Evolutionary conservation across 192 early-diverging fungal species (phyloP), one percentile per base, ranked within the genome.

Genomic region (Thoreauomyces humboldtii): DNA sequence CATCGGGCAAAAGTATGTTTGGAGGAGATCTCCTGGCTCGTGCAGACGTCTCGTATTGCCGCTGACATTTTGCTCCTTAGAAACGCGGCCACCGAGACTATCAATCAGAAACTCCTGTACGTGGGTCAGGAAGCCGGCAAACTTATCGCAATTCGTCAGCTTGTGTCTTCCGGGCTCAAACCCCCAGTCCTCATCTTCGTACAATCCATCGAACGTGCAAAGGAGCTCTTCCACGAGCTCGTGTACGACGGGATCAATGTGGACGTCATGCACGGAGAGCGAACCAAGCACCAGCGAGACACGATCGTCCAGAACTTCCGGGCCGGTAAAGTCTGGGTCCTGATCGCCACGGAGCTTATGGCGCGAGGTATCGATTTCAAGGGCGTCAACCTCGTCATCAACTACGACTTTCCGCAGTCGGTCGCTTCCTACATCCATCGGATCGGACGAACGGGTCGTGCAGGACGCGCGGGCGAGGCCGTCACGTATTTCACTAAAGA

Each of bases 331-430:
- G 87, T 95, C 17, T 97, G 94, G 93, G 90, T 97, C 28, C 77
- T 99, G 41, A 97, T 99, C 54, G 85, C 93, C 32, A 98, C 97
- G 1, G 95, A 99, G 62, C 73, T 99, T 44, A 93, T 98, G 91
- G 89, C 94, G 6, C 90, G 97, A 72, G 97, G 97, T 83, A 90
- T 99, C 69, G 95, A 99, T 80, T 97, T 99, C 75, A 95, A 96
- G 72, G 94, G 92, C 19, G 94, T 99, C 25, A 91, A 95, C 53
- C 63, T 93, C 58, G 97, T 99, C 29, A 91, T 99, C 79, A 99
- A 99, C 71, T 99, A 96, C 62, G 97, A 99, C 71, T 95, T 98
- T 69, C 95, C 97, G 45, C 91, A 93, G 74, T 88, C 87, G 5
- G 85, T 91, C 1, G 87, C 88, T 61, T 89, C 88, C 27, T 99